phyloP scores from a whole-genome alignment of 257 asterid species.

The Forsythia suspensa region DNA sequence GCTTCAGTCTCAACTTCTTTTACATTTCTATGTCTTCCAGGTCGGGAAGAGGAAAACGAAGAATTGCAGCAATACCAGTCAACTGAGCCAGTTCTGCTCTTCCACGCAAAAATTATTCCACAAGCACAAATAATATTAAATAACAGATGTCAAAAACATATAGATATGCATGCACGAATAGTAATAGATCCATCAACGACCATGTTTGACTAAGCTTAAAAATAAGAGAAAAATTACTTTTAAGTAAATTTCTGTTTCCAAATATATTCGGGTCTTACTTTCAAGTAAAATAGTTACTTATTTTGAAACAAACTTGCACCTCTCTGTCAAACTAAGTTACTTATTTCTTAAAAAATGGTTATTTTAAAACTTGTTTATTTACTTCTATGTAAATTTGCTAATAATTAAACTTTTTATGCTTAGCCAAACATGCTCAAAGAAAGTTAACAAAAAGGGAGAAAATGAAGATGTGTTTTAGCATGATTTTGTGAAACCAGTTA shows the following conservation, averaged over 20 bases:
- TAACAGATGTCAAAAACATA: not conserved
- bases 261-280: too few relatives aligned
- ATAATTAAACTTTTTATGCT: too few relatives aligned
- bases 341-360: too few relatives aligned
- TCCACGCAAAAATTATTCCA: slow-evolving; percentile 10
- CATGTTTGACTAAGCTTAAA: too few relatives aligned
- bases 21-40: slow-evolving; percentile 95
- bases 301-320: too few relatives aligned
- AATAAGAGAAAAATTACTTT: too few relatives aligned
- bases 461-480: not conserved
- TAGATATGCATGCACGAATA: not conserved
- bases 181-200: not conserved
- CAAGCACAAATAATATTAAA: not conserved
- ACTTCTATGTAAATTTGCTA: too few relatives aligned
- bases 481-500: not conserved
- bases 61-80: slow-evolving; percentile 90
- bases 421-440: not conserved
- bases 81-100: slow-evolving; percentile 75
- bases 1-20: slow-evolving; percentile 2
- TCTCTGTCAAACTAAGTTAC: too few relatives aligned
- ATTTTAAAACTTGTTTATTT: too few relatives aligned
- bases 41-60: slow-evolving; percentile 93
- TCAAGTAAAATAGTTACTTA: too few relatives aligned
- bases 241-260: too few relatives aligned
- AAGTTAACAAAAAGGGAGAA: not conserved